These are phyloP conservation scores for Rosa hybrid DNA, from an alignment of 331 rosid genomes.

Conservation along the genomic window DNA sequence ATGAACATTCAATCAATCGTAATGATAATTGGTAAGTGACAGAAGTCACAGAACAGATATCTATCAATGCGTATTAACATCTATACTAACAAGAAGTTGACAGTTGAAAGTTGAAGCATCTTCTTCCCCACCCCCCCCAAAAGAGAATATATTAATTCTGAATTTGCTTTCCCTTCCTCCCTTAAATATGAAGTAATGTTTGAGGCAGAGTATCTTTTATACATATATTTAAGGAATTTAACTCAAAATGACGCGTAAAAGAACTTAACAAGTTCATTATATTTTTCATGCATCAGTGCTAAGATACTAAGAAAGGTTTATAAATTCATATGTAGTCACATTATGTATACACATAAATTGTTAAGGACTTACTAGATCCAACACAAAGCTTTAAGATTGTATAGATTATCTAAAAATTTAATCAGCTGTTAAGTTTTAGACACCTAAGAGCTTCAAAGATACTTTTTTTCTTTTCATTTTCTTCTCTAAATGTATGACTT, in stretches of 20 bases:
- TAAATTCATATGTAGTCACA: neutral
- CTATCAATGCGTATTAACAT: neutral
- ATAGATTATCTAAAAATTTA: neutral
- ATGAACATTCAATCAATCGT: constrained; percentile 1
- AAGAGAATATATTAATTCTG: neutral
- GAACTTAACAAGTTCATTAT: neutral
- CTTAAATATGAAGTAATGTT: neutral
- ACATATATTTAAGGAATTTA: neutral
- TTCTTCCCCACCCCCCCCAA: neutral
- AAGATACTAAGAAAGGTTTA: no score
- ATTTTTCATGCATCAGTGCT: neutral
- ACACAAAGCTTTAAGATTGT: neutral
- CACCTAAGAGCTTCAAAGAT: neutral
- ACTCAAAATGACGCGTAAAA: neutral
- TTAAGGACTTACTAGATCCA: neutral
- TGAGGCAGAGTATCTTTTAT: neutral
- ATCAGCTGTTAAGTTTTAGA: neutral
- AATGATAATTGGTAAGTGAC: neutral
- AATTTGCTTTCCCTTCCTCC: neutral
- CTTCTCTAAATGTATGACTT: neutral
- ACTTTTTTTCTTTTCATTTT: neutral
- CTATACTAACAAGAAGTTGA: neutral
- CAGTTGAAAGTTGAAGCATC: neutral
- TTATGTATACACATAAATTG: neutral
- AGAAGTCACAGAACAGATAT: neutral